Base-by-base conservation (phyloP, 192 early-diverging fungal species). In the Cladochytrium replicatum region DNA sequence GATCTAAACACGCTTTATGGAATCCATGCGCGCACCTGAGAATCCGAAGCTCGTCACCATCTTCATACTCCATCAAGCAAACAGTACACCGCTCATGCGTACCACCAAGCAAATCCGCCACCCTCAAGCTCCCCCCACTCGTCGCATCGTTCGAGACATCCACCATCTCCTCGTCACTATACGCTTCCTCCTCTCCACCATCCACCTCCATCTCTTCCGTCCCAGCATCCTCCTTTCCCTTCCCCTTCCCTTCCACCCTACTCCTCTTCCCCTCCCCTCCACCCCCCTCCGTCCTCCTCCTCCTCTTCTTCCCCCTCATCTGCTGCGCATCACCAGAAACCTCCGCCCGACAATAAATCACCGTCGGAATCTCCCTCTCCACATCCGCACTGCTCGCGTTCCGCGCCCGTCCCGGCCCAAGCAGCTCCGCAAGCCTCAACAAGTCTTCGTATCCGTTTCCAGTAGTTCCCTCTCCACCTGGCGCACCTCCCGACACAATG, bases 1-100 rank as follows among this genome's bases (percentile, higher is more conserved):
- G n/a, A n/a, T 74, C 70, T 41, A 74, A 51, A 46, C 72, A 74
- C 11, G 50, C 52, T 37, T 51, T 57, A 46, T 74, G 72, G 48
- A 69, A 73, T 2, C 64, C 72, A 48, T 74, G 72, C 34, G 43
- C 39, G 31, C 72, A 74, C 43, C 46, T 41, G 51, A 74, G 48
- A n/a, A 73, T 55, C 3, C 72, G 29, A 25, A 74, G 25, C 25
- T 61, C 46, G 32, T 74, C 72, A 2, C 46, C 72, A 22, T 54
- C 57, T 32, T 68, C 66, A 40, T 70, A 74, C 13, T 23, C n/a
- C 34, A 47, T 48, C 48, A 74, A 48, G 42, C 72, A 74, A 26
- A 74, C 59, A 29, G 62, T 63, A 29, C 72, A 74, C 52, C 66
- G 67, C 44, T 72, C 63, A 22, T 50, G 45, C 0, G 65, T 66